Base-by-base conservation (phyloP, 306 rosid species). In the Corylus heterophylla region DNA sequence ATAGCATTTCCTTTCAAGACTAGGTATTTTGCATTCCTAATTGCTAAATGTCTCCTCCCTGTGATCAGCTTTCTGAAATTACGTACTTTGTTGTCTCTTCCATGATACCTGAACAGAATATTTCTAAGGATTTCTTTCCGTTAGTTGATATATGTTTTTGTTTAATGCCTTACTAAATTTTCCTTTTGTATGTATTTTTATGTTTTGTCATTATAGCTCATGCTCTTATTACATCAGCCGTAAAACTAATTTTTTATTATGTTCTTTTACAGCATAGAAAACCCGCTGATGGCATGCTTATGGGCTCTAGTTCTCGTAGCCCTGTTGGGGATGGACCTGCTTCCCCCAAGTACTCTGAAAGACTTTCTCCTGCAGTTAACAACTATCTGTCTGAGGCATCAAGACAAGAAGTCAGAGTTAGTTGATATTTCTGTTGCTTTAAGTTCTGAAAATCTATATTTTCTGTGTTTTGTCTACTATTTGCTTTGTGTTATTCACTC, bases 371-470 rank as follows among this genome's bases (percentile, higher is more conserved):
- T 54, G 91, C 98, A 29, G 90, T 95, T 78, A 92, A 95, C 92
- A 95, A 88, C 84, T 95, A 95, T 88, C 87, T 95, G 68, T 95
- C 98, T 48, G 98, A 95, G 84, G 98, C 98, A 54, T 95, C 98
- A 17, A 88, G 98, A 82, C 98, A 92, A 86, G 98, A 95, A 89
- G 94, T 95, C 85, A 90, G 97, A 83, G 98, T 95, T 81, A 90
- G 98, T 75, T 78, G 47, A 71, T 76, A 75, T 76, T 79, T 81
- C 78, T 54, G 58, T 78, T 77, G 63, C 58, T 35, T 68, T 29
- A 70, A 47, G 55, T 61, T 48, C 47, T 48, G 54, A 45, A 63
- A 50, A 77, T 29, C 67, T 68, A 35, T 62, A 12, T 42, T 66
- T 78, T 35, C 4, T 1, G 45, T 73, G 16, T 52, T 25, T 64